phyloP scores from a whole-genome alignment of 345 rosid genomes.

The Dipteronia dyeriana region DNA sequence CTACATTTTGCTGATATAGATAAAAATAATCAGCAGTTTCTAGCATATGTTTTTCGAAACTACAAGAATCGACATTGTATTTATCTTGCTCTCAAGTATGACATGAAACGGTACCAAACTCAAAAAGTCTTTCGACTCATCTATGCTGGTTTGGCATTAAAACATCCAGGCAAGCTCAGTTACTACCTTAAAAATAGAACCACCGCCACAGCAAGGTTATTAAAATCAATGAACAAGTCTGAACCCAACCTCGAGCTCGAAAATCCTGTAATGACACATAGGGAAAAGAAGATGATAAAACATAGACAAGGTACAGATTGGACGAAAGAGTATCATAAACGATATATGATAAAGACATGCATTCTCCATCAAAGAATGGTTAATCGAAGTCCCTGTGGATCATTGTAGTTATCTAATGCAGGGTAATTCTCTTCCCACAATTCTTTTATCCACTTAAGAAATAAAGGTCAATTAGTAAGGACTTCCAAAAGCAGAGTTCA shows the following conservation, averaged over 20 bases:
- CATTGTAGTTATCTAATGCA: not conserved
- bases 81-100: conserved; percentile 17
- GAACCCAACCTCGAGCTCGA: conserved; percentile 24
- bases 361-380: not conserved
- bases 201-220: conserved; percentile 31
- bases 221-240: conserved; percentile 26
- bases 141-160: conserved; percentile 18
- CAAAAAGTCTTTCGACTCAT: not conserved
- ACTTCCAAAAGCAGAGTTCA: not conserved
- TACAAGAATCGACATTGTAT: conserved; percentile 21
- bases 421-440: not conserved
- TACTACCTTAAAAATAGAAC: conserved; percentile 43
- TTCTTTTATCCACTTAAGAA: not conserved
- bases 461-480: not conserved
- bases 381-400: not conserved
- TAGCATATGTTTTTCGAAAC: conserved; percentile 4
- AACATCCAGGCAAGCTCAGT: conserved; percentile 17
- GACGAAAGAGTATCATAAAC: not conserved
- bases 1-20: conserved; percentile 24
- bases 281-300: not conserved
- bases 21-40: conserved; percentile 35
- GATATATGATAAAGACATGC: not conserved
- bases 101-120: conserved; percentile 20
- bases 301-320: not conserved
- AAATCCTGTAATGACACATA: conserved; percentile 41